Evolutionary conservation across 257 asterid species (phyloP), one percentile per base, ranked within the genome.

Genomic region (Petunia secreta): DNA sequence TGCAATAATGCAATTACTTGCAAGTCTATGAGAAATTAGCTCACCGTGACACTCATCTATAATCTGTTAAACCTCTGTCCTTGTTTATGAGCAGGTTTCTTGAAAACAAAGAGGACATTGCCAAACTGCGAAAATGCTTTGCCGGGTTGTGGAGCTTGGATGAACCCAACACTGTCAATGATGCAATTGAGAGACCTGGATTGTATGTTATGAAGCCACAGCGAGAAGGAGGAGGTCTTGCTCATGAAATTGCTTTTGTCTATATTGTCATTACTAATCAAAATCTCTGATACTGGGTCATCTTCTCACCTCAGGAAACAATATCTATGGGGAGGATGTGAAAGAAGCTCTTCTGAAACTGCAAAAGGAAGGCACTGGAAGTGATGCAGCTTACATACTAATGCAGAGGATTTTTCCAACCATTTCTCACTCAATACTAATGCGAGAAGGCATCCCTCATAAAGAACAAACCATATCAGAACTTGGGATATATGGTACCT

Each of bases 181-280:
- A 90, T 85, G 99, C 99, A 60, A 92, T 90, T 25, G 90, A 91
- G 86, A 90, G 88, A 81, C 97, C 98, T 11, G 96, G 83, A 80
- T 81, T 85, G 54, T 95, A 92, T 80, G 98, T 95, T 84, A 95
- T 95, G 99, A 95, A 93, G 85, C 99, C 99, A 68, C 99, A 93
- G 82, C 89, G 99, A 88, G 99, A 95, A 90, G 99, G 99, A 85
- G 99, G 99, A 92, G 99, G 99, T 95, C 80, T 80, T 69, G 75
- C 59, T 50, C 84, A 80, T 40, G 34, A 69, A 78, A 78, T 14
- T 63, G 75, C 37, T 2, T 62, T 46, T 43, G 8, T 55, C 38
- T 48, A 63, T 46, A 34, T n/a, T 64, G 62, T 8, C 63, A 46
- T n/a, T 4, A 38, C 37, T 9, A 14, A 57, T 67, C 8, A 5